Base-by-base conservation (phyloP, 2,329 filamentous ascomycete genomes). In the Thelonectria discophora region DNA sequence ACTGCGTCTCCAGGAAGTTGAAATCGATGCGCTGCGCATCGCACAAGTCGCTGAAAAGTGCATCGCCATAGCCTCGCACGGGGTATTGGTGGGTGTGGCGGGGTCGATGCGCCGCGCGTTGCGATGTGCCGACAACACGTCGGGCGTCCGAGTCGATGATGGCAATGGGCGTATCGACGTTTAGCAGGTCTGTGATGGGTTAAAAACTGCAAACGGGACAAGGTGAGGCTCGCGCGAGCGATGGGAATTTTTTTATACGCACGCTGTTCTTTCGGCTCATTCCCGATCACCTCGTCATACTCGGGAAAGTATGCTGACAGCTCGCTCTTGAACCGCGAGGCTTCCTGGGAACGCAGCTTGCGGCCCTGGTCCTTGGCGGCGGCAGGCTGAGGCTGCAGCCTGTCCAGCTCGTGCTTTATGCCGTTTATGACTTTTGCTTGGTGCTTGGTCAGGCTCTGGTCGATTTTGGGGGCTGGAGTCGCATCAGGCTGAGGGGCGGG, bases 201-300 rank as follows among this genome's bases (percentile, higher is more conserved):
- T 40, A 68, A 62, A 52, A 55, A 65, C 39, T 21, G 53, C 30
- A 56, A 24, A 6, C 48, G 17, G 10, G 17, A 30, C 17, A 46
- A 45, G 47, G 12, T 6, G 5, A 54, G n/a, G 27, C 34, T 18
- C 18, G 60, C 43, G 17, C 43, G 60, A 65, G 57, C 58, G 67
- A 69, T 65, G 64, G 56, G 58, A 2, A 21, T 62, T 67, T 66
- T 67, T 48, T 27, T 58, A 48, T 20, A 82, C 86, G 75, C 84
- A 94, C 93, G 90, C 69, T 90, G 83, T 77, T 94, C 90, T 70
- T 90, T 90, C 40, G 89, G 87, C 65, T 92, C 89, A 74, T 96
- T 92, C 64, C 92, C 93, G 78, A 98, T 93, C 68, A 97, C 87
- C 75, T 97, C 92, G 77, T 97, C 94, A 77, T 97, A 98, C 73